phyloP scores from a whole-genome alignment of 805 yeast genomes.

The Blastobotrys chiropterorum region DNA sequence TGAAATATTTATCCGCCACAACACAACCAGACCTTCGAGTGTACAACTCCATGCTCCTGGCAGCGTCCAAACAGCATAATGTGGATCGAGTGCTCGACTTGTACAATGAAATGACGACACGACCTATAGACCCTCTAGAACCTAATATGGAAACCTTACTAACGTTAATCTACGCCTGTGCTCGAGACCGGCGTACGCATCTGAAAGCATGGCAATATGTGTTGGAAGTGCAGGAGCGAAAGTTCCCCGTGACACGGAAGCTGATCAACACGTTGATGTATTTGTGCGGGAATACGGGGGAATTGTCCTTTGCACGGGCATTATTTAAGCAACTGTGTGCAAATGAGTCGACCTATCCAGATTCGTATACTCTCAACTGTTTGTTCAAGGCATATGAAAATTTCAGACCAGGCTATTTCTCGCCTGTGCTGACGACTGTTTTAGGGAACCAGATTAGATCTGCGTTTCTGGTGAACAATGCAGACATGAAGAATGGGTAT shows the following conservation, averaged over 20 bases:
- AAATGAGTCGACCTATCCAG: slow-evolving; percentile 24
- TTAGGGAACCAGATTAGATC: slow-evolving; percentile 26
- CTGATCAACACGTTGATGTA: slow-evolving; percentile 66
- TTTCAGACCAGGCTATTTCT: slow-evolving; percentile 23
- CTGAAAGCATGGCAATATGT: slow-evolving; percentile 73
- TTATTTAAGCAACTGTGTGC: slow-evolving; percentile 28
- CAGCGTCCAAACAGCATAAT: slow-evolving; percentile 56
- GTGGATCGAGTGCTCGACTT: slow-evolving; percentile 72
- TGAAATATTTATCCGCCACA: slow-evolving; percentile 68
- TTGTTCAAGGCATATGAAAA: slow-evolving; percentile 30
- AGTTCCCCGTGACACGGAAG: slow-evolving; percentile 30
- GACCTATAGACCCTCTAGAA: slow-evolving; percentile 30
- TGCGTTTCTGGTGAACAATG: slow-evolving; percentile 18
- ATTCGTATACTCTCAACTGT: slow-evolving; percentile 26
- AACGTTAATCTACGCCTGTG: slow-evolving; percentile 63
- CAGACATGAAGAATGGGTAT: slow-evolving; percentile 1
- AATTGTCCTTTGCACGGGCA: slow-evolving; percentile 64
- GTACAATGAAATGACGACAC: slow-evolving; percentile 56
- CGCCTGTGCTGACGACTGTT: slow-evolving; percentile 24
- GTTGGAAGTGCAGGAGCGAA: slow-evolving; percentile 48
- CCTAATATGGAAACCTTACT: slow-evolving; percentile 44
- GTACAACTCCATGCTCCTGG: slow-evolving; percentile 65
- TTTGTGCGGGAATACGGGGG: slow-evolving; percentile 76
- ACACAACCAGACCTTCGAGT: slow-evolving; percentile 64
- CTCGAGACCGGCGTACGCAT: slow-evolving; percentile 42